These are phyloP conservation scores for Martiniozyma abietophila DNA, from an alignment of 805 yeast species.

Conservation along the genomic window DNA sequence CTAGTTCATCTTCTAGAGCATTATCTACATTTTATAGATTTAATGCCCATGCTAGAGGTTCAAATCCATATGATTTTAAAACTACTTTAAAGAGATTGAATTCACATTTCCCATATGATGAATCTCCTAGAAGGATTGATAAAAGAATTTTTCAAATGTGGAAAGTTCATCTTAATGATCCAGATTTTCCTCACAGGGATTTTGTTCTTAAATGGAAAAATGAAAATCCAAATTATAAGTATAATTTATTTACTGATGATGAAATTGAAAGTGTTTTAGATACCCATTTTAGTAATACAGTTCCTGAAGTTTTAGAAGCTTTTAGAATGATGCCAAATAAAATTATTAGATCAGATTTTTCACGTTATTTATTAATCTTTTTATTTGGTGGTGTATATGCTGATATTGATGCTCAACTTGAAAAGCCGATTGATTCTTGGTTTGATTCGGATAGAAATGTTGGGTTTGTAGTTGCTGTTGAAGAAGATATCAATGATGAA, in stretches of 20 bases:
- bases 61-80: conserved; percentile 26
- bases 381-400: conserved; percentile 54
- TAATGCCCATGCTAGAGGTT: conserved; percentile 26
- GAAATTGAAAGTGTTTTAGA: conserved; percentile 23
- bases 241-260: conserved; percentile 25
- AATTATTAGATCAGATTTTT: conserved; percentile 43
- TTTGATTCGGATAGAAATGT: conserved; percentile 42
- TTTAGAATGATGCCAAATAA: conserved; percentile 46
- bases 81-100: conserved; percentile 25
- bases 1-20: conserved; percentile 21
- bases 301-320: conserved; percentile 47
- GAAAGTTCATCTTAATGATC: conserved; percentile 26
- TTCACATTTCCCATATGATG: conserved; percentile 26
- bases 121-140: conserved; percentile 25
- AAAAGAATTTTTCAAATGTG: conserved; percentile 29
- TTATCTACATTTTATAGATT: conserved; percentile 24
- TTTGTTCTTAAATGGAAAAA: conserved; percentile 26
- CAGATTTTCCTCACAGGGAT: conserved; percentile 27
- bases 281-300: conserved; percentile 24
- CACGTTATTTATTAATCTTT: conserved; percentile 44
- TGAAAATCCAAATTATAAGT: conserved; percentile 26
- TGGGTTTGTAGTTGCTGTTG: conserved; percentile 48
- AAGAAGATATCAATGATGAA: conserved; percentile 42
- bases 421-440: conserved; percentile 53
- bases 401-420: conserved; percentile 50